Evolutionary conservation across 1,284 basidiomycete species (phyloP), one percentile per base, ranked within the genome.

Genomic region (Entoloma clypeatum): DNA sequence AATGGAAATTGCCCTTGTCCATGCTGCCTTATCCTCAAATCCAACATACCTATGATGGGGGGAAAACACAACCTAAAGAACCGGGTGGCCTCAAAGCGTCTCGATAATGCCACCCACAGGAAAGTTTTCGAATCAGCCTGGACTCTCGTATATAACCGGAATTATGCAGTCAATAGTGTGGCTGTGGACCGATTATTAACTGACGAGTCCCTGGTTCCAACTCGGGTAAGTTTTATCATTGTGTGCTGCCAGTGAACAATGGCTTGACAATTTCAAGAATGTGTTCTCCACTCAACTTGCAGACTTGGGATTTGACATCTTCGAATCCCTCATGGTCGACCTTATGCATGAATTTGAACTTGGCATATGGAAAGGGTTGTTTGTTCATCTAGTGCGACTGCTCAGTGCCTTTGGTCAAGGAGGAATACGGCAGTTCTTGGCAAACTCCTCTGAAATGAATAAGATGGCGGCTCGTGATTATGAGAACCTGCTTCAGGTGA

Each of bases 331-430:
- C 19, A 51, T 58, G 0, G 48, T 56, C 0, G 59, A 63, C 27
- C 46, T 62, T 2, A 30, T 62, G 7, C 57, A 62, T 13, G 53
- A 61, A 35, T 51, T 61, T 8, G 56, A 62, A 26, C 47, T 63
- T 7, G 55, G 61, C 7, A 51, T 57, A 10, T 61, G 60, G 60
- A 60, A 59, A 41, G 50, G 50, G 2, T n/a, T 55, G 1, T 57
- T 61, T 24, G 52, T 48, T 2, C 59, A 62, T 47, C 47, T 62
- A n/a, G 45, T 61, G 7, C 49, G 55, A 7, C 51, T 60, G 9
- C 39, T 61, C 7, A 27, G 51, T 7, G 37, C 49, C 16, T 39
- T 37, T 36, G 25, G 39, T 22, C 16, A 18, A 17, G 29, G 34
- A 13, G 26, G 21, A 6, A 33, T 33, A 3, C 17, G 30, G 6